A percentile compares a stretch with the other conserved stretches of the same genome.
These are phyloP conservation scores for Geotrichum histeridarum DNA, from an alignment of 1,139 yeast genomes.

Conservation along the genomic window DNA sequence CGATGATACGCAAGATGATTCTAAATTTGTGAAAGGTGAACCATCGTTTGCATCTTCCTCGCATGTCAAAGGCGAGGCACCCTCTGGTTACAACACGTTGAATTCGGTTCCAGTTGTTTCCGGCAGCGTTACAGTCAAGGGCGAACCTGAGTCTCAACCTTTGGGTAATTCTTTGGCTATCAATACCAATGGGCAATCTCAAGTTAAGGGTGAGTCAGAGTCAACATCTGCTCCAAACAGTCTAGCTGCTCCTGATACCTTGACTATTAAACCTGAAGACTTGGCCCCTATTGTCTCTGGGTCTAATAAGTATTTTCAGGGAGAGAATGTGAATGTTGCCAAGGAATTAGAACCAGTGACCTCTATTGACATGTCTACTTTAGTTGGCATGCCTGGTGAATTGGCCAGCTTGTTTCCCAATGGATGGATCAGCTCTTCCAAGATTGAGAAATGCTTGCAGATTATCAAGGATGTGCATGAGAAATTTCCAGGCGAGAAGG, in stretches of 20 bases:
- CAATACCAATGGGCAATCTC: background rate
- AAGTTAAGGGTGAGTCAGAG: background rate
- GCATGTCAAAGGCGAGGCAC: too few species aligned
- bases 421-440: conserved; percentile 40
- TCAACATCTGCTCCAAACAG: background rate
- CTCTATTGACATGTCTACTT: conserved; percentile 5
- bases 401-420: conserved; percentile 26
- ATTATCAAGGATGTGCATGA: conserved; percentile 43
- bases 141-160: background rate
- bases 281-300: background rate
- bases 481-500: conserved; percentile 52
- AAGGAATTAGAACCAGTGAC: background rate
- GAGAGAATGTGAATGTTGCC: background rate
- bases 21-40: background rate
- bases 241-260: background rate
- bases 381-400: conserved; percentile 24
- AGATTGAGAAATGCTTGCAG: conserved; percentile 48
- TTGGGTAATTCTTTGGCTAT: background rate
- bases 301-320: conserved; percentile 8
- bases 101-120: background rate
- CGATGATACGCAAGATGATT: too few species aligned
- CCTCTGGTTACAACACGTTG: background rate
- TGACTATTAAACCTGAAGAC: background rate
- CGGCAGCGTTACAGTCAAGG: background rate
- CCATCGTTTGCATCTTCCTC: background rate